These are phyloP conservation scores for Bipolaris victoriae DNA, from an alignment of 2,329 filamentous ascomycete genomes.

Conservation along the genomic window DNA sequence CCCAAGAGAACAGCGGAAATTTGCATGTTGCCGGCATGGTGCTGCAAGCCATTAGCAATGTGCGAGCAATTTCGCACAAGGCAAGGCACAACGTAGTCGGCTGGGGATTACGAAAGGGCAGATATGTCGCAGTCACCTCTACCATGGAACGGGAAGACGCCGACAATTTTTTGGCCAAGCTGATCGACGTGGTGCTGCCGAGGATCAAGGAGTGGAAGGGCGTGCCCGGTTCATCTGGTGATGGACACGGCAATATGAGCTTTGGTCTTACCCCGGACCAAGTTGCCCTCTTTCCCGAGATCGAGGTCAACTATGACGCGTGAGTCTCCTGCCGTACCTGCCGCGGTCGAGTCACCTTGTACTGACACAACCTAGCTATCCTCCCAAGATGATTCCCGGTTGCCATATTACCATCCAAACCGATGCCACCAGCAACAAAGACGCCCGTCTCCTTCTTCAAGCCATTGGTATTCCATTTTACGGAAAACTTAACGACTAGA, in stretches of 20 bases:
- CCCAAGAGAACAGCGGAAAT: conserved; percentile 72
- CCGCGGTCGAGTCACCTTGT: neutral
- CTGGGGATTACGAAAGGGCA: conserved; percentile 75
- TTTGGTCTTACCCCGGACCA: conserved; percentile 80
- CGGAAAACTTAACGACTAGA: conserved; percentile 65
- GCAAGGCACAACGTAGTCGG: conserved; percentile 73
- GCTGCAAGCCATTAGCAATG: conserved; percentile 83
- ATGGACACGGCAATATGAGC: conserved; percentile 83
- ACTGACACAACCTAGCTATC: conserved; percentile 57
- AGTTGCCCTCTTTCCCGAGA: conserved; percentile 86
- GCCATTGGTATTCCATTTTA: conserved; percentile 81
- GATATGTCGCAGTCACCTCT: conserved; percentile 76
- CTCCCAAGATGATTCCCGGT: conserved; percentile 79
- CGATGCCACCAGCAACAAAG: conserved; percentile 81
- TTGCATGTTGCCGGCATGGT: conserved; percentile 84
- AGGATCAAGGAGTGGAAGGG: conserved; percentile 97
- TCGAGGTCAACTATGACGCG: conserved; percentile 92
- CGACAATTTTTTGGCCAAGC: conserved; percentile 88
- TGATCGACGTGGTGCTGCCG: conserved; percentile 87
- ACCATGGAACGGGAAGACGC: conserved; percentile 80
- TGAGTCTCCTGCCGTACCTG: conserved; percentile 58
- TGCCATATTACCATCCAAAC: conserved; percentile 85
- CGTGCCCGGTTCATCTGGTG: conserved; percentile 76
- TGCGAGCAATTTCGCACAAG: conserved; percentile 71
- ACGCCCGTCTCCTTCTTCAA: conserved; percentile 77